Evolutionary conservation across 371 early-diverging fungal species (phyloP), one percentile per base, ranked within the genome.

Genomic region (Lichtheimia ornata): DNA sequence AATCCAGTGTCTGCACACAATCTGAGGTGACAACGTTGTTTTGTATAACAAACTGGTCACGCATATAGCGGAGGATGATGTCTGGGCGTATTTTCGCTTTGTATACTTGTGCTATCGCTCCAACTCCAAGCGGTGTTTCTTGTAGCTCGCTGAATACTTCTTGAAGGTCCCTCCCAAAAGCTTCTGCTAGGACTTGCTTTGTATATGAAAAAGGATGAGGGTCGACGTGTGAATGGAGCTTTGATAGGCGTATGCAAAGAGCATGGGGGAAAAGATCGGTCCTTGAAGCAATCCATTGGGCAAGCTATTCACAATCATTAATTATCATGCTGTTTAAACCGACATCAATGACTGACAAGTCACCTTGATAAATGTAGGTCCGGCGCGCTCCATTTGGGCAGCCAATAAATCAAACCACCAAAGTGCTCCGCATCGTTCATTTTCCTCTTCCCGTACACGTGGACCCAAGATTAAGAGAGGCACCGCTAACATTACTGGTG

Each of bases 261-360:
- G 90, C 85, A 4, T 74, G 70, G 1, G 93, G 93, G 53, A 99
- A 94, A 6, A 97, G 75, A 69, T 99, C 99, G 11, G 91, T 83
- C 43, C 98, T 81, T 15, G 97, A 94, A 15, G 95, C 92, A 5
- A 96, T 93, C 95, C 97, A 99, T 82, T 99, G 99, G 1, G 94
- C 92, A 7, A 99, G 74, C 89, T 92, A 66, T 44, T 67, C 54
- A 15, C 12, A 11, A 35, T 43, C 30, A 7, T 15, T 24, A 18
- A 27, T 12, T 56, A 56, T 12, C 14, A 42, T 54, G 7, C 9
- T 11, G 35, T 35, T 35, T 11, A 11, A 35, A 11, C 6, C 35
- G 6, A 11, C 35, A 35, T 35, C 6, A 5, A 35, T 35, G 11
- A 35, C 11, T 11, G 35, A 6, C 15, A 15, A 52, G 0, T 52